Percentiles rank a stretch among this genome's conserved stretches.
phyloP scores from a whole-genome alignment of 495 filamentous ascomycete genomes.

The Penicillium desertorum region DNA sequence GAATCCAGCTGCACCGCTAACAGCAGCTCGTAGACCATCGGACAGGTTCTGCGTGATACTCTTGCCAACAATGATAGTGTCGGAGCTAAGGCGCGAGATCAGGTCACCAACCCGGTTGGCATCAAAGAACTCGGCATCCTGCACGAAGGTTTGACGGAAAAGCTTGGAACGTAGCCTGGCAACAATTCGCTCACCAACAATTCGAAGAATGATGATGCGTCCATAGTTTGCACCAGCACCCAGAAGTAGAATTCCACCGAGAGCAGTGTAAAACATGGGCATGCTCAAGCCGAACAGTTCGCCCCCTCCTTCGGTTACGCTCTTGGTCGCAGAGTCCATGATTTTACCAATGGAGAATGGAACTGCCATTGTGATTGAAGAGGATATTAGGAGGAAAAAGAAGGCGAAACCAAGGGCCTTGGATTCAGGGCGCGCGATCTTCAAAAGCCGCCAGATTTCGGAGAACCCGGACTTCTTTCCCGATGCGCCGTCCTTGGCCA shows the following conservation, averaged over 20 bases:
- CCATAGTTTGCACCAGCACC: conserved; percentile 90
- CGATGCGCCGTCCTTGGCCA: conserved; percentile 72
- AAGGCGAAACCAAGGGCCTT: conserved; percentile 79
- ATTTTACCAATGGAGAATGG: conserved; percentile 96
- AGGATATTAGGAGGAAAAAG: conserved; percentile 80
- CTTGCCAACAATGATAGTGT: conserved; percentile 96
- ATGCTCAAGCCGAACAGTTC: conserved; percentile 71
- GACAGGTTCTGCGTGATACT: conserved; percentile 97
- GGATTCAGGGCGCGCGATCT: conserved; percentile 82
- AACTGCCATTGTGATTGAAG: conserved; percentile 87
- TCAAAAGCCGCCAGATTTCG: conserved; percentile 85
- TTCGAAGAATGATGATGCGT: conserved; percentile 88
- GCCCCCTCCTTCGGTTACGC: conserved; percentile 44
- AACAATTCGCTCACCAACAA: conserved; percentile 93
- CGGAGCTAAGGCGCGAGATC: conserved; percentile 90
- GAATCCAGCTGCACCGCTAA: conserved; percentile 86
- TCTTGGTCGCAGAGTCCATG: conserved; percentile 77
- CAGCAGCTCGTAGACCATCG: conserved; percentile 82
- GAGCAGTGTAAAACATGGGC: conserved; percentile 73
- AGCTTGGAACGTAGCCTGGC: conserved; percentile 83
- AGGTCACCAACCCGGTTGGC: conserved; percentile 95
- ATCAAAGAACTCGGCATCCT: conserved; percentile 98
- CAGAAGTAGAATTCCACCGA: conserved; percentile 66
- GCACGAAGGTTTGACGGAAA: conserved; percentile 84
- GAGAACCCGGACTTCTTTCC: conserved; percentile 63